Conservation (phyloP, 2,329 filamentous ascomycete genomes). For the Didymella keratinophila region DNA sequence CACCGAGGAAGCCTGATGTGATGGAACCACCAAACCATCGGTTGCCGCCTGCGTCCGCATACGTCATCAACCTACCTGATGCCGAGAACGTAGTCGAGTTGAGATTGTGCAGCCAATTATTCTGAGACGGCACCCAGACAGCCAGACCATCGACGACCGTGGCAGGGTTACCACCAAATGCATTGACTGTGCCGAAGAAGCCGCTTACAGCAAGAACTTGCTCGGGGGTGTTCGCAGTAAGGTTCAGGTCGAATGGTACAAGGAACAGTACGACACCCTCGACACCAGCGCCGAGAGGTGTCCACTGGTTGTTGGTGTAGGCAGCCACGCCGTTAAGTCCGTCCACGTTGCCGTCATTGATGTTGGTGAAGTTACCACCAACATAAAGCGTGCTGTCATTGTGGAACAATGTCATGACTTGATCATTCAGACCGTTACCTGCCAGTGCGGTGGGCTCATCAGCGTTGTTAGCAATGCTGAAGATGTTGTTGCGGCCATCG, state of each 20-base stretch:
- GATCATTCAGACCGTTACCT: constrained; percentile 79
- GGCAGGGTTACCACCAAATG: constrained; percentile 69
- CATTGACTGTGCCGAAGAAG: constrained; percentile 75
- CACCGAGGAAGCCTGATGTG: constrained; percentile 74
- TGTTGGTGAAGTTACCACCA: constrained; percentile 84
- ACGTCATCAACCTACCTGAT: constrained; percentile 74
- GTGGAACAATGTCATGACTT: constrained; percentile 75
- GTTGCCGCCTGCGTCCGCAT: constrained; percentile 66
- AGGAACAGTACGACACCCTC: constrained; percentile 79
- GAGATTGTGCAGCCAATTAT: constrained; percentile 89
- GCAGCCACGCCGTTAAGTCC: constrained; percentile 78
- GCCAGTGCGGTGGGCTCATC: constrained; percentile 68
- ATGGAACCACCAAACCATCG: constrained; percentile 86
- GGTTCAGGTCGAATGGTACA: constrained; percentile 79
- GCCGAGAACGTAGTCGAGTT: constrained; percentile 68
- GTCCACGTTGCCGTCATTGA: constrained; percentile 65
- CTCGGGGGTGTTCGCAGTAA: constrained; percentile 73
- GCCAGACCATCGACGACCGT: constrained; percentile 78
- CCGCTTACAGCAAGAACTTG: constrained; percentile 82
- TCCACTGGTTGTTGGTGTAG: constrained; percentile 77
- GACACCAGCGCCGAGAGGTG: constrained; percentile 82
- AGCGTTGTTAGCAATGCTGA: constrained; percentile 67
- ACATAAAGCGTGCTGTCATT: constrained; percentile 72
- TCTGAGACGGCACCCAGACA: constrained; percentile 85
- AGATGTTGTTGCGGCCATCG: constrained; percentile 74